Evolutionary conservation across 2,329 filamentous ascomycete species (phyloP), one percentile per base, ranked within the genome.

Genomic region (Chrysoporthe puriensis): DNA sequence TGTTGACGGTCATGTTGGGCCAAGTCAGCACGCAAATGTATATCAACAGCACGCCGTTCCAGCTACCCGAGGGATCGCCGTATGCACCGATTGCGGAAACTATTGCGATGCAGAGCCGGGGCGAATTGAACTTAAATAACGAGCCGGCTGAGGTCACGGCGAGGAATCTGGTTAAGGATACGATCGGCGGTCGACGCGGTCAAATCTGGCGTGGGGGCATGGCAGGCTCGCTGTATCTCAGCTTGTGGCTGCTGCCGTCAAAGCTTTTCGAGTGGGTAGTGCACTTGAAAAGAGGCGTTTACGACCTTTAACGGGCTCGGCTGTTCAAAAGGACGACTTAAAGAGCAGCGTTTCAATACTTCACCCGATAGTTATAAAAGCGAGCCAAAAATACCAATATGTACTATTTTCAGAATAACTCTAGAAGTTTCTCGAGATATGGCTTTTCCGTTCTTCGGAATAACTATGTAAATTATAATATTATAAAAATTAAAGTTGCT

Each of bases 1-100:
- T 73, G 4, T 67, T 77, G 40, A 74, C 76, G 2, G 44, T 76
- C 26, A 50, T 74, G 54, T 42, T 67, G 13, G 65, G 65, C 11
- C 32, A 59, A 3, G 61, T 67, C 21, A 42, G 32, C 54, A 67
- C 65, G 5, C 48, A 34, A 4, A 48, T 67, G 4, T 67, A 58
- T 60, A 34, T 21, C 26, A 66, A 66, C 34, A 11, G 40, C 16
- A 66, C 62, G 34, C 11, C 32, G 26, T 42, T 36, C 16, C 21
- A 52, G 4, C 60, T 67, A 5, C 65, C 65, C 34, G 60, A 58
- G 16, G 60, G 44, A 6, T 67, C 65, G 11, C 40, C 21, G 3
- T 67, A 67, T 43, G 44, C 63, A 32, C 63, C 21, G 11, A 43
- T 67, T 50, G 60, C 32, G 18, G 32, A 1, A 6, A 36, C 43